Evolutionary conservation across 139 green algal species (phyloP).

Genomic region (Nannochloris sp.): DNA sequence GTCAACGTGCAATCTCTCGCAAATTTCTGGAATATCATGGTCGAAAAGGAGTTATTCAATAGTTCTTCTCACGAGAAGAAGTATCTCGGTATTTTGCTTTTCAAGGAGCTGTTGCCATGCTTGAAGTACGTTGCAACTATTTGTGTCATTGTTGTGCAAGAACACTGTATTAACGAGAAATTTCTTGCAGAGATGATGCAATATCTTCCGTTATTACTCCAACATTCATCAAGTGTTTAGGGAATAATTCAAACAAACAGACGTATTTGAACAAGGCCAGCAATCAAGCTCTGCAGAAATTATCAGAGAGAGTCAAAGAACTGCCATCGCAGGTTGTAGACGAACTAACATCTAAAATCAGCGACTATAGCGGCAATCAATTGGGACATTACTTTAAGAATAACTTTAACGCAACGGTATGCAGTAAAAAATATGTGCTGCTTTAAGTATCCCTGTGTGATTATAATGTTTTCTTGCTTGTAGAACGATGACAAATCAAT

Average conservation of each 20-base stretch:
- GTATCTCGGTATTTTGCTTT: background rate
- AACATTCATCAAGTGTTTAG: slow-evolving; percentile 42
- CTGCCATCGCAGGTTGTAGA: too few species aligned
- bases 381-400: too few species aligned
- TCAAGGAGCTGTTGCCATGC: background rate
- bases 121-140: background rate
- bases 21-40: slow-evolving; percentile 11
- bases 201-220: slow-evolving; percentile 1
- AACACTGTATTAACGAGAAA: background rate
- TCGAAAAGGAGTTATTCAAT: slow-evolving; percentile 2
- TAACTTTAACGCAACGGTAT: too few species aligned
- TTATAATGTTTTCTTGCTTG: too few species aligned
- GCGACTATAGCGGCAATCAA: too few species aligned
- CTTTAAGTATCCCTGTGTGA: too few species aligned
- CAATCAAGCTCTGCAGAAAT: background rate
- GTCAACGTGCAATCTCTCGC: background rate
- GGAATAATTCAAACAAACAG: slow-evolving; percentile 30
- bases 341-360: too few species aligned
- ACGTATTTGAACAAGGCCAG: slow-evolving; percentile 35
- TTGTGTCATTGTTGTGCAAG: background rate
- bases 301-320: too few species aligned
- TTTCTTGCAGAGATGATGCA: background rate
- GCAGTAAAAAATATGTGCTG: too few species aligned
- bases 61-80: slow-evolving; percentile 7
- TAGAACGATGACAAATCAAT: too few species aligned